These are phyloP conservation scores for Cryptococcus sp. DNA, from an alignment of 1,284 basidiomycete species.

Conservation along the genomic window DNA sequence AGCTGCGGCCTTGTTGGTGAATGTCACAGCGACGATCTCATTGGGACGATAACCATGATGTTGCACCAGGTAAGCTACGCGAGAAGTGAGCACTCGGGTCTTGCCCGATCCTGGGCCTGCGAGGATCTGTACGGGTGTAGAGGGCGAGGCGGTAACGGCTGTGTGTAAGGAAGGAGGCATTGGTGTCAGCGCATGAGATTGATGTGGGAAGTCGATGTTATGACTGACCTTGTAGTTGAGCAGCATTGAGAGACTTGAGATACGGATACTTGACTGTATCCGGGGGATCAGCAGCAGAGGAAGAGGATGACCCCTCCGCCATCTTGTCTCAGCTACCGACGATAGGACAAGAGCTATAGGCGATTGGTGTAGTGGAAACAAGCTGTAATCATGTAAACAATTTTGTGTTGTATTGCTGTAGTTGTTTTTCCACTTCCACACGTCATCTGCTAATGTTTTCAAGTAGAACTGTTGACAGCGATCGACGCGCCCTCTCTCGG, in stretches of 20 bases:
- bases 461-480: no score
- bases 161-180: constrained; percentile 1
- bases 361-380: neutral
- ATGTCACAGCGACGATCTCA: constrained; percentile 76
- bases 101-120: constrained; percentile 81
- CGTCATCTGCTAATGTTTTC: no score
- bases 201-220: no score
- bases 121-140: constrained; percentile 72
- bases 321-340: neutral
- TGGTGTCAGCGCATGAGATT: no score
- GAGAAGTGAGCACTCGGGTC: constrained; percentile 70
- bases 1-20: constrained; percentile 85
- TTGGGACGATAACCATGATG: constrained; percentile 62
- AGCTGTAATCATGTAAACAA: no score
- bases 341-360: neutral
- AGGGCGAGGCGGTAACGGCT: constrained; percentile 70
- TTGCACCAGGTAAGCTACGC: constrained; percentile 74
- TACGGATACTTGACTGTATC: constrained; percentile 32
- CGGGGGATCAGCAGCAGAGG: neutral
- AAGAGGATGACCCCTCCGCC: neutral
- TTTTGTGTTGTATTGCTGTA: no score
- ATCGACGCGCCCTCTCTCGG: no score
- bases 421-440: no score
- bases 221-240: constrained; percentile 41
- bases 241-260: constrained; percentile 40